Conservation (phyloP, 352 stramenopile genomes). For the Globisporangium emineosum region DNA sequence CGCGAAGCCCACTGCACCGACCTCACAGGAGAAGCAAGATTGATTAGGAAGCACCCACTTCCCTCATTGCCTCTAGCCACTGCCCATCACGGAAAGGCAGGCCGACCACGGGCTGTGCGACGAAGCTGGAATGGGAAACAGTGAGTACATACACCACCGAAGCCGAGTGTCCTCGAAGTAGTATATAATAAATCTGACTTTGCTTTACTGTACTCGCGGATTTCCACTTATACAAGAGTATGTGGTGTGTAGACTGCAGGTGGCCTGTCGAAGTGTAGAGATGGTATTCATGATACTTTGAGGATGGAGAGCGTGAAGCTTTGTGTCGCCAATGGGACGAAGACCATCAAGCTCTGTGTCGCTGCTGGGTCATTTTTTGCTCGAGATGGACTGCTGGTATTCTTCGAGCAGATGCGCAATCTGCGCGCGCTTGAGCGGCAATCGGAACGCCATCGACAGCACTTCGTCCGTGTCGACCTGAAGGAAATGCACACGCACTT, state of each 20-base stretch:
- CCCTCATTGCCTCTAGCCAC: background rate
- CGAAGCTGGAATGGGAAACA: background rate
- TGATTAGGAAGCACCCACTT: slow-evolving; percentile 13
- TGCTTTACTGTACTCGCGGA: too few relatives aligned
- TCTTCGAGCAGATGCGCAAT: slow-evolving; percentile 41
- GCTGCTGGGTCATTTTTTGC: slow-evolving; percentile 12
- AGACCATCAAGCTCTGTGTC: background rate
- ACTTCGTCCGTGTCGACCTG: slow-evolving; percentile 65
- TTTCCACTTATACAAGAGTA: too few relatives aligned
- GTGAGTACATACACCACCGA: background rate
- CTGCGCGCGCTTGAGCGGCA: slow-evolving; percentile 59
- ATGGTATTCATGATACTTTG: too few relatives aligned
- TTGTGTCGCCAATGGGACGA: too few relatives aligned
- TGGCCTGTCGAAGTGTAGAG: too few relatives aligned
- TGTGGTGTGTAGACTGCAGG: too few relatives aligned
- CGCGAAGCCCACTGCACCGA: slow-evolving; percentile 16
- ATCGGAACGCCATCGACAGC: slow-evolving; percentile 42
- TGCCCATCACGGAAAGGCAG: background rate
- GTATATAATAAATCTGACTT: too few relatives aligned
- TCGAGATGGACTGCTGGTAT: slow-evolving; percentile 47
- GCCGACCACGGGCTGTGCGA: background rate
- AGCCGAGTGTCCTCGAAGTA: too few relatives aligned
- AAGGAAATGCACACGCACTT: background rate
- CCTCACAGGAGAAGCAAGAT: slow-evolving; percentile 25
- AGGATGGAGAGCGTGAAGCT: too few relatives aligned